Base-by-base conservation (phyloP, 805 yeast species). In the Debaryomyces tyrocola region DNA sequence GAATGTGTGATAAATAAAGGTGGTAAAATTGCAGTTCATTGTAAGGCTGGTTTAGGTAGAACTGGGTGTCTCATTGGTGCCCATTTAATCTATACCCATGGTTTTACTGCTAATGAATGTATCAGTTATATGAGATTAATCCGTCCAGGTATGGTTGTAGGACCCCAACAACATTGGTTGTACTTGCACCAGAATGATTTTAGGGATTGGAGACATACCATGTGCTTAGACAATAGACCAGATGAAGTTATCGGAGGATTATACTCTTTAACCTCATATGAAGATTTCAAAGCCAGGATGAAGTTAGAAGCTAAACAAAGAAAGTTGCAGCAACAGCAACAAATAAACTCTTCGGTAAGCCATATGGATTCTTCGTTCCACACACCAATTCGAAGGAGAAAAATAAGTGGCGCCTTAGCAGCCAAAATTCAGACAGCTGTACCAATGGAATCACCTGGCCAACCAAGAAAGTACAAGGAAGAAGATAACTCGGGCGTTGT, bases 81-180 rank as follows among this genome's bases (percentile, higher is more conserved):
- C 0, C 96, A 92, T 66, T 75, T 94, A 54, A 94, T 94, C 42
- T 94, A 94, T 63, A 90, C 96, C 2, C 94, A 92, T 64, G 97
- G 97, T 0, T 94, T 94, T 63, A 94, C 98, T 4, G 99, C 99
- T 2, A 87, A 81, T 63, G 99, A 94, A 67, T 94, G 96, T 66
- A 94, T 94, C 57, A 96, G 92, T 1, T 94, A 90, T 62, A 87
- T 94, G 92, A 79, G 99, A 64, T 87, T 94, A 80, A 78, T 94
- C 52, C 81, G 99, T 55, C 99, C 99, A 0, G 99, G 99, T 36
- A 94, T 94, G 99, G 97, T 94, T n/a, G 99, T 94, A 27, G 99
- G 99, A 0, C 99, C 99, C 2, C 99, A 94, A 67, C 99, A 94
- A 64, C 99, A 94, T 70, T 94, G 99, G 99, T 76, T 94, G 48